phyloP scores from a whole-genome alignment of 2,329 filamentous ascomycete genomes.

The Neonectria hederae region DNA sequence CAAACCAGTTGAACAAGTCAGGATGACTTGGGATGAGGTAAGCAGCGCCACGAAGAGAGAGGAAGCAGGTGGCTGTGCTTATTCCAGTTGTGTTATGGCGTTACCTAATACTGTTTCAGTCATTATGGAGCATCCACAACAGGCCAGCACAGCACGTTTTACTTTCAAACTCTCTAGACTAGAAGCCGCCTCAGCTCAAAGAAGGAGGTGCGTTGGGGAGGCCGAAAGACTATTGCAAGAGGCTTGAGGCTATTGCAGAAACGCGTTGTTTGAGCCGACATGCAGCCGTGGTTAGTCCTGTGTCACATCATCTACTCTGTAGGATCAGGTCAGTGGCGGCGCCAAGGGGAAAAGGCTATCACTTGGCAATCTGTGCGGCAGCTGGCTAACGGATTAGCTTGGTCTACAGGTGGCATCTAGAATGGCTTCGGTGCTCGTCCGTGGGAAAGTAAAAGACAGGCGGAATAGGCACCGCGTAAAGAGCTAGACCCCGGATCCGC shows the following conservation, averaged over 20 bases:
- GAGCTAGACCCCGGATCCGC: slow-evolving; percentile 1
- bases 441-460: not conserved
- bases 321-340: not conserved
- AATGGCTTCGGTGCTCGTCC: not conserved
- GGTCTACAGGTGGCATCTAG: too few species aligned
- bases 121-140: not conserved
- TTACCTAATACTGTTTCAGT: not conserved
- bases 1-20: not conserved
- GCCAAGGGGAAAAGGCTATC: not conserved
- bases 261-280: not conserved
- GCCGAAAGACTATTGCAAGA: not conserved
- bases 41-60: not conserved
- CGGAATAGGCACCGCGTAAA: not conserved
- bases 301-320: not conserved
- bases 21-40: slow-evolving; percentile 5
- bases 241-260: not conserved
- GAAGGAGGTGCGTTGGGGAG: not conserved
- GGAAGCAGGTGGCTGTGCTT: not conserved
- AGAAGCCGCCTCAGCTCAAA: not conserved
- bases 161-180: not conserved
- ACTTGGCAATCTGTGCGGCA: not conserved
- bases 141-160: not conserved
- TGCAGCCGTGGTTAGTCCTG: not conserved
- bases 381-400: not conserved
- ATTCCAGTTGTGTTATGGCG: not conserved